A percentile compares a stretch with the other conserved stretches of the same genome.
These are phyloP conservation scores for Saprolegnia diclina DNA, from an alignment of 352 stramenopile genomes.

Conservation along the genomic window DNA sequence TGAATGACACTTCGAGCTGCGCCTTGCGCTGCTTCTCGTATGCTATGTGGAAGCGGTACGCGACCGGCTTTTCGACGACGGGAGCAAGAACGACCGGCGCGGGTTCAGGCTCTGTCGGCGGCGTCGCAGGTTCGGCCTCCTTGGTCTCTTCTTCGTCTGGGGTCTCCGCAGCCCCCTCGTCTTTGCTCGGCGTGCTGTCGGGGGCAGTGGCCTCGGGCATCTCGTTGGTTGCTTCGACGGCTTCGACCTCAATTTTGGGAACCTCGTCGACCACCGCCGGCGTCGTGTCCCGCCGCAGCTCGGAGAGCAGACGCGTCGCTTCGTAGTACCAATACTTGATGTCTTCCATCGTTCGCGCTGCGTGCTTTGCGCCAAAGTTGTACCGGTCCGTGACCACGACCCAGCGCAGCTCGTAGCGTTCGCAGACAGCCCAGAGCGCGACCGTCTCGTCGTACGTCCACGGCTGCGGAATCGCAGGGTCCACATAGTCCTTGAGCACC, in stretches of 20 bases:
- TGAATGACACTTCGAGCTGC: conserved; percentile 56
- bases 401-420: conserved; percentile 55
- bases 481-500: conserved; percentile 35
- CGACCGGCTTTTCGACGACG: background rate
- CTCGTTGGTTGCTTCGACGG: background rate
- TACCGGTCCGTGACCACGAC: conserved; percentile 58
- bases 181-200: conserved; percentile 26
- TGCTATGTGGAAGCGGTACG: conserved; percentile 49
- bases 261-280: conserved; percentile 14
- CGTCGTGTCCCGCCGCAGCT: conserved; percentile 34
- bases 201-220: conserved; percentile 15
- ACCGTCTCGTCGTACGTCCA: conserved; percentile 66
- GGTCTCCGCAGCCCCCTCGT: conserved; percentile 17
- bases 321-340: conserved; percentile 75
- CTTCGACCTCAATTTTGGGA: conserved; percentile 13
- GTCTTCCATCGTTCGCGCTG: conserved; percentile 45
- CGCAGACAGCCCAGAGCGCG: conserved; percentile 45
- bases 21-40: conserved; percentile 73
- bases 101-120: background rate
- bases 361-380: conserved; percentile 30
- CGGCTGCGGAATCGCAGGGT: conserved; percentile 39
- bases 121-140: background rate
- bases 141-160: background rate
- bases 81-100: background rate
- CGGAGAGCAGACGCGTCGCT: conserved; percentile 39